Percentiles rank a stretch among this genome's conserved stretches.
Evolutionary conservation across 1,139 yeast genomes (phyloP).

Genomic region (Candida labiduridarum): DNA sequence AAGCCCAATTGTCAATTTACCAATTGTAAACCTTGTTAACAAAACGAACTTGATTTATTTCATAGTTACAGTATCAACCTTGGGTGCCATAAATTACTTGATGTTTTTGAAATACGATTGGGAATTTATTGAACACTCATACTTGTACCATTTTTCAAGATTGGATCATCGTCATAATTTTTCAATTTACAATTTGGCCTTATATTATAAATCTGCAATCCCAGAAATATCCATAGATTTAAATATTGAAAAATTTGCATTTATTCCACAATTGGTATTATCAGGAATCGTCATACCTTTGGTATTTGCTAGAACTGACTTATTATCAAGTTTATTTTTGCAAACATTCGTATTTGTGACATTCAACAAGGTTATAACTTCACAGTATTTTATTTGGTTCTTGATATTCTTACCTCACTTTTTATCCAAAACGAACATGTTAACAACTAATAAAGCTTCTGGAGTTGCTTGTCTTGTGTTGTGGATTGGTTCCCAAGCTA

Average conservation of each 20-base stretch:
- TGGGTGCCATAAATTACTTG: constrained; percentile 46
- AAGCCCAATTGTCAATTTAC: constrained; percentile 26
- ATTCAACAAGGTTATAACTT: constrained; percentile 92
- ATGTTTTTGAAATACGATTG: constrained; percentile 74
- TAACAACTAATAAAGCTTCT: constrained; percentile 24
- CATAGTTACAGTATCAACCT: constrained; percentile 41
- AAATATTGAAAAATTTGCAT: constrained; percentile 57
- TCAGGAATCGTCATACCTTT: constrained; percentile 65
- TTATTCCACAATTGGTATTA: constrained; percentile 76
- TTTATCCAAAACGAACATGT: constrained; percentile 47
- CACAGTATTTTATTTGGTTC: constrained; percentile 94
- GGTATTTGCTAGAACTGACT: constrained; percentile 51
- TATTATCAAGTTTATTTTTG: constrained; percentile 71
- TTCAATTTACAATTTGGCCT: constrained; percentile 76
- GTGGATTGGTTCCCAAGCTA: constrained; percentile 75
- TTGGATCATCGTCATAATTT: constrained; percentile 95
- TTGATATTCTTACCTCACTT: constrained; percentile 79
- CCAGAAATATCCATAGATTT: background rate
- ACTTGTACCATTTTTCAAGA: constrained; percentile 78
- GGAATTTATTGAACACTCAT: constrained; percentile 78
- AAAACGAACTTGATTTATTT: constrained; percentile 48
- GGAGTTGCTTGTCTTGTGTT: constrained; percentile 44
- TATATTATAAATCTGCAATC: constrained; percentile 64
- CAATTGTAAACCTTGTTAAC: constrained; percentile 44
- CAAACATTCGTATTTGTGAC: constrained; percentile 91